phyloP scores from a whole-genome alignment of 176 grass and related monocot species.

The Hyparrhenia diplandra region DNA sequence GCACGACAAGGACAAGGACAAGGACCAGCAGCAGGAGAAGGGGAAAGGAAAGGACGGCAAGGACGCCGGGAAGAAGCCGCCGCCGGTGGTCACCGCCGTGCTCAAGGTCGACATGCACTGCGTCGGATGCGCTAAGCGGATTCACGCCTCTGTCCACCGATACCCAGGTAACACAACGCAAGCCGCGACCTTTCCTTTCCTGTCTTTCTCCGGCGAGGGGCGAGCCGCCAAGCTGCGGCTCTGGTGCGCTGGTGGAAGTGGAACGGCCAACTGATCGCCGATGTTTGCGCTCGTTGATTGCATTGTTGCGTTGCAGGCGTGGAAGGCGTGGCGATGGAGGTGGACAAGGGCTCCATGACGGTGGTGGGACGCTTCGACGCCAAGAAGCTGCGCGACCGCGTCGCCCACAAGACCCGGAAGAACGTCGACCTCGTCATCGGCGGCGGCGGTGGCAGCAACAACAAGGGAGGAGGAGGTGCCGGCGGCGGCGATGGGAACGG shows the following conservation, averaged over 20 bases:
- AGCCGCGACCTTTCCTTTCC: no score
- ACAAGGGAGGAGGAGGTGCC: neutral
- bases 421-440: constrained; percentile 54
- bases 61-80: neutral
- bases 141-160: constrained; percentile 49
- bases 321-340: constrained; percentile 68
- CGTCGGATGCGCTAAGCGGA: constrained; percentile 63
- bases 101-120: constrained; percentile 89
- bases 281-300: neutral
- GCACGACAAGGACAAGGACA: neutral
- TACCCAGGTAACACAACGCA: constrained; percentile 33
- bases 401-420: constrained; percentile 64
- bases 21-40: neutral
- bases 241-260: no score
- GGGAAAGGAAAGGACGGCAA: neutral
- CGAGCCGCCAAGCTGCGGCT: no score
- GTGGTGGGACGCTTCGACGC: constrained; percentile 71
- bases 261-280: neutral
- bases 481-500: neutral
- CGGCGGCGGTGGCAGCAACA: neutral
- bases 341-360: constrained; percentile 50
- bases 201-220: no score
- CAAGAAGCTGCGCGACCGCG: constrained; percentile 62
- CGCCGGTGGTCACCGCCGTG: constrained; percentile 43
- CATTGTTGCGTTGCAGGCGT: constrained; percentile 30